These are phyloP conservation scores for Zizania latifolia DNA, from an alignment of 176 grass and related monocot genomes.

Conservation along the genomic window DNA sequence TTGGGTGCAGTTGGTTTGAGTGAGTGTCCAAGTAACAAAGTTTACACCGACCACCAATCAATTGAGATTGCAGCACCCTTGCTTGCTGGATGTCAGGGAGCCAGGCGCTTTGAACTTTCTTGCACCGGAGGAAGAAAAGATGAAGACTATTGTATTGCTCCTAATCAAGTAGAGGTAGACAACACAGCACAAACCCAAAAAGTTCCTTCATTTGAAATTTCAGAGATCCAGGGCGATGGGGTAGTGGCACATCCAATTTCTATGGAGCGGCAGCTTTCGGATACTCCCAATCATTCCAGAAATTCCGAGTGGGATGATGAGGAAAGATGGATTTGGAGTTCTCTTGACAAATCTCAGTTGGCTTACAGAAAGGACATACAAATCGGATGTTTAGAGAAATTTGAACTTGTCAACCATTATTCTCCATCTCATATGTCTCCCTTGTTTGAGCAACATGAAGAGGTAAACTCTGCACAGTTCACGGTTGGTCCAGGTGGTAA, in stretches of 20 bases:
- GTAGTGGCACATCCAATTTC: slow-evolving; percentile 14
- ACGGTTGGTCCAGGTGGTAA: slow-evolving; percentile 54
- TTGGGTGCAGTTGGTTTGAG: background rate
- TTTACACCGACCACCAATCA: slow-evolving; percentile 13
- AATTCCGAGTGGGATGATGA: slow-evolving; percentile 41
- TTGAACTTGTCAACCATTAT: slow-evolving; percentile 70
- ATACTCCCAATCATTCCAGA: slow-evolving; percentile 14
- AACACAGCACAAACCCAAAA: slow-evolving; percentile 21
- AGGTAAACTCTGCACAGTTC: slow-evolving; percentile 43
- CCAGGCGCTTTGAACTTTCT: slow-evolving; percentile 15
- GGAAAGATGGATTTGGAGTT: slow-evolving; percentile 71
- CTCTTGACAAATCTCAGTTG: slow-evolving; percentile 60
- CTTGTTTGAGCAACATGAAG: slow-evolving; percentile 44
- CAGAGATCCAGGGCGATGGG: slow-evolving; percentile 13
- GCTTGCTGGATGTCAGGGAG: slow-evolving; percentile 23
- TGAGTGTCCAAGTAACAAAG: slow-evolving; percentile 1
- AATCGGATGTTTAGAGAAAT: slow-evolving; percentile 42
- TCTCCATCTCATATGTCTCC: slow-evolving; percentile 58
- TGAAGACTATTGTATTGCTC: slow-evolving; percentile 29
- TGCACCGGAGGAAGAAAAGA: slow-evolving; percentile 17
- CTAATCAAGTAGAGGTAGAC: slow-evolving; percentile 26
- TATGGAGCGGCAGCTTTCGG: slow-evolving; percentile 20
- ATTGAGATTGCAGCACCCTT: slow-evolving; percentile 18
- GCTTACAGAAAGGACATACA: slow-evolving; percentile 58
- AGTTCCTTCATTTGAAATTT: slow-evolving; percentile 33